These are phyloP conservation scores for Trypanosoma cruzi DNA, from an alignment of 208 protist genomes.

Conservation along the genomic window DNA sequence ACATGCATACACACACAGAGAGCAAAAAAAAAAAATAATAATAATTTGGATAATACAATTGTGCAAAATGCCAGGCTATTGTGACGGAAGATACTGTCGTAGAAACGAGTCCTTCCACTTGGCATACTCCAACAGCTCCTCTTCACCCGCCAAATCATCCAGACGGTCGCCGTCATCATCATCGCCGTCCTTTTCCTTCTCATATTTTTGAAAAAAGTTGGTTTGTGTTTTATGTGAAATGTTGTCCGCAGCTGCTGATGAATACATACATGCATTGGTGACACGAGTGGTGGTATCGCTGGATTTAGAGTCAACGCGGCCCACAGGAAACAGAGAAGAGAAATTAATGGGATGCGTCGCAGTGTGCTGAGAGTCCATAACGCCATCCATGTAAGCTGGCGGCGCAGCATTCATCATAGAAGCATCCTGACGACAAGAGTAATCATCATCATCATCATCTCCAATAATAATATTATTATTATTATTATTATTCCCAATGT, in stretches of 20 bases:
- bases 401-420: not conserved
- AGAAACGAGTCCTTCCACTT: constrained; percentile 22
- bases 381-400: not conserved
- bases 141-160: constrained; percentile 12
- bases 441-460: not conserved
- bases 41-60: not conserved
- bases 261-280: not conserved
- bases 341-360: not conserved
- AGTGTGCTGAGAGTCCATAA: not conserved
- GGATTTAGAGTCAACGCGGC: not conserved
- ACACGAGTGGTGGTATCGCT: not conserved
- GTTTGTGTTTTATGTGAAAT: not conserved
- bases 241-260: not conserved
- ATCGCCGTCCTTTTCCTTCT: not conserved
- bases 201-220: not conserved
- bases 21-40: no score
- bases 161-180: not conserved
- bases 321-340: not conserved
- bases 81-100: constrained; percentile 7
- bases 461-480: not conserved
- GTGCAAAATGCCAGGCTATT: not conserved
- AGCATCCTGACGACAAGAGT: not conserved
- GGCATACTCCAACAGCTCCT: constrained; percentile 20
- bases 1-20: no score
- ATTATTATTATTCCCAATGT: constrained; percentile 9